Evolutionary conservation across 2,329 filamentous ascomycete genomes (phyloP), one percentile per base, ranked within the genome.

Genomic region (Geosmithia putterillii): DNA sequence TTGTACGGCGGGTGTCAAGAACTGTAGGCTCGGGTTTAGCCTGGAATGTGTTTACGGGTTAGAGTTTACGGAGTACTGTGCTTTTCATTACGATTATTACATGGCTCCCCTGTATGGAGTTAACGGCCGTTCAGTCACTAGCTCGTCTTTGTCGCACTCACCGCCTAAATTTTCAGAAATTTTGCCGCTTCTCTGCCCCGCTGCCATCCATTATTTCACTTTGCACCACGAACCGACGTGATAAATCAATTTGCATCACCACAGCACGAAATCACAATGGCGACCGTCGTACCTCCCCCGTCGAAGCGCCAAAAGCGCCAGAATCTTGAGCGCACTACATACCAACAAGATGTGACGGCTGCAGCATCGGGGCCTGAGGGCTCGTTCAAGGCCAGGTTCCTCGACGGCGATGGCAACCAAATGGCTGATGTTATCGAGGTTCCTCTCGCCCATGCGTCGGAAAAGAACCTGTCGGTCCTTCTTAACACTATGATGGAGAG

Each of bases 271-370:
- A 39, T 38, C 38, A n/a, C 19, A 28, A 94, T 94, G 87, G 78
- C 87, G 52, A 94, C 87, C 5, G 65, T 89, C 40, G 61, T 82
- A 6, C 87, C 87, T n/a, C 87, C 86, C 40, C 86, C 86, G 4
- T 89, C 82, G 42, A 96, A 95, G 64, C 79, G 88, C 48, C 88
- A 95, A 58, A 84, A 81, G 62, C 78, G 83, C 41, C 86, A 86
- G 52, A 74, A 74, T 19, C 71, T 83, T 36, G 85, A 86, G 52
- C 79, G 78, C 54, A 76, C 83, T 7, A 73, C 79, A 50, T 67
- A 78, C 40, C 87, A 94, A 57, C 82, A 92, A 57, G 81, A 89
- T 65, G 74, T 90, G 42, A 67, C 74, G 37, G 69, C 79, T 19
- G 74, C 83, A 35, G 73, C 84, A 41, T 75, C 83, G 1, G 76